Conservation (phyloP, 1,284 basidiomycete species). For the Ganoderma leucocontextum region DNA sequence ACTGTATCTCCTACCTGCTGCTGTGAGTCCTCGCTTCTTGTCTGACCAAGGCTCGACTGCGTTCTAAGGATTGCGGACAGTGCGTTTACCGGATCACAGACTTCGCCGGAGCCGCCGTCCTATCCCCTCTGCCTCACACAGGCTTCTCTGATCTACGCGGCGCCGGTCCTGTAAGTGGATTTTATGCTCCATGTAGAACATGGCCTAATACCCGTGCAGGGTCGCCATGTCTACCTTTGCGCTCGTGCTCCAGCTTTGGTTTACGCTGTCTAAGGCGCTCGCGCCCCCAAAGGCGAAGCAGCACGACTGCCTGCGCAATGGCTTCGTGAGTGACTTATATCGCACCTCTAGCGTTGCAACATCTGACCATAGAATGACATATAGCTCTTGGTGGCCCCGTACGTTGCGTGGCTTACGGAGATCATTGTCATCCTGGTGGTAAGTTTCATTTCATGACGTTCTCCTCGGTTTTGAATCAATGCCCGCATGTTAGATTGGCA, state of each 20-base stretch:
- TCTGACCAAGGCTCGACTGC: not conserved
- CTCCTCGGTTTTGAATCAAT: not conserved
- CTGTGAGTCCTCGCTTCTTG: constrained; percentile 29
- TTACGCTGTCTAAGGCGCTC: constrained; percentile 29
- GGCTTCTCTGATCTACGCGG: constrained; percentile 43
- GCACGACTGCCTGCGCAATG: constrained; percentile 19
- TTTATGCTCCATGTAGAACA: too few relatives aligned
- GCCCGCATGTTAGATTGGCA: constrained; percentile 20
- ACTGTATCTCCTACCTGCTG: constrained; percentile 45
- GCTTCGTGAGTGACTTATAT: constrained; percentile 18
- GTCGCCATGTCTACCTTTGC: constrained; percentile 34
- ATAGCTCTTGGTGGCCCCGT: not conserved
- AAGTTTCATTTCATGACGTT: constrained; percentile 2
- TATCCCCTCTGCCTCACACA: constrained; percentile 42
- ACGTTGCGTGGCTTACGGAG: constrained; percentile 30
- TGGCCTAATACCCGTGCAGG: constrained; percentile 8
- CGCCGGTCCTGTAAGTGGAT: constrained; percentile 42
- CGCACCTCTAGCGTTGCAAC: not conserved
- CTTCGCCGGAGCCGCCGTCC: constrained; percentile 23
- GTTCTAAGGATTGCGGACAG: constrained; percentile 7
- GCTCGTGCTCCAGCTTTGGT: constrained; percentile 33
- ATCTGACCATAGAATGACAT: not conserved
- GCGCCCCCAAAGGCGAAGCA: constrained; percentile 18
- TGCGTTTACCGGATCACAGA: constrained; percentile 32
- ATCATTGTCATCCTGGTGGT: constrained; percentile 31